A percentile compares a stretch with the other conserved stretches of the same genome.
phyloP scores from a whole-genome alignment of 352 stramenopile species.

The Phytophthora pini region DNA sequence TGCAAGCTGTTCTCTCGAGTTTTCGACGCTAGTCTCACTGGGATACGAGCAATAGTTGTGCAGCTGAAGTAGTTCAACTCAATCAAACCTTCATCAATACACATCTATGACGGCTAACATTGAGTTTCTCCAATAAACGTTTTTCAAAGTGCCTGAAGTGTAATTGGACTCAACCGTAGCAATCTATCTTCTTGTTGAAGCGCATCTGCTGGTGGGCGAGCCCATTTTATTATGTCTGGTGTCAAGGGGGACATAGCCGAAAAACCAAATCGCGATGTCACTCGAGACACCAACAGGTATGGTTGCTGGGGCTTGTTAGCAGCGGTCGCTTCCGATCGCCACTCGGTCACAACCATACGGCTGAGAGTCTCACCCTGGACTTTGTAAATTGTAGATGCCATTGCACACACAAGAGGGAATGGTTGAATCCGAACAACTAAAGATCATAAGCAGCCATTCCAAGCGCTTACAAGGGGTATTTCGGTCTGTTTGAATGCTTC shows the following conservation, averaged over 20 bases:
- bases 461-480: neutral
- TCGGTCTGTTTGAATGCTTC: neutral
- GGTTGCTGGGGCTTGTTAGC: neutral
- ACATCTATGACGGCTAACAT: no score
- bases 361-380: neutral
- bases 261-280: neutral
- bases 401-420: neutral
- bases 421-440: neutral
- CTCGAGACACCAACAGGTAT: neutral
- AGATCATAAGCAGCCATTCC: neutral
- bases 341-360: neutral
- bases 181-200: neutral
- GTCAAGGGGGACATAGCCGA: neutral
- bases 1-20: no score
- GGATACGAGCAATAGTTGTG: no score
- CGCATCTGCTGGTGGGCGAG: neutral
- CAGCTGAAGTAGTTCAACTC: no score
- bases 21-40: no score
- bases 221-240: neutral
- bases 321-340: neutral
- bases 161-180: no score
- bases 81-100: no score
- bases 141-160: no score
- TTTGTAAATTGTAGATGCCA: neutral
- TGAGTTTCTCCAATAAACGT: no score